Evolutionary conservation across 2,329 filamentous ascomycete genomes (phyloP).

Genomic region (Didymella segeticola): DNA sequence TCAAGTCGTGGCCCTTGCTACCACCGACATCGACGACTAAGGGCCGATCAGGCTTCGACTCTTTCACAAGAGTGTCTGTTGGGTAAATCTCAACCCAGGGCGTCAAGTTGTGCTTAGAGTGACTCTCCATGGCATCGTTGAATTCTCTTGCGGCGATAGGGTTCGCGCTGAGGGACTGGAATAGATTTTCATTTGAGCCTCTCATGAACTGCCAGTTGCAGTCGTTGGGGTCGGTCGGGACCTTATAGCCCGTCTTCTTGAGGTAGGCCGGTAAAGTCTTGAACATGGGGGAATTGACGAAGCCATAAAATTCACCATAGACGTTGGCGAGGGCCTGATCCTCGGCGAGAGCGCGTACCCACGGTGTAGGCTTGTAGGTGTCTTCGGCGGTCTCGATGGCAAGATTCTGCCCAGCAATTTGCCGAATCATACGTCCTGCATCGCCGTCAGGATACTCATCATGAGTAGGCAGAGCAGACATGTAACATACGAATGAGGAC

Average conservation of each 20-base stretch:
- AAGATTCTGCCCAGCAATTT: conserved; percentile 28
- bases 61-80: conserved; percentile 16
- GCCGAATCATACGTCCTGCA: conserved; percentile 20
- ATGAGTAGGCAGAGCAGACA: conserved; percentile 8
- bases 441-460: conserved; percentile 11
- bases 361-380: conserved; percentile 17
- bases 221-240: conserved; percentile 16
- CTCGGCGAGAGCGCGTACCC: conserved; percentile 16
- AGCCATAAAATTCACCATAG: conserved; percentile 19
- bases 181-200: conserved; percentile 17
- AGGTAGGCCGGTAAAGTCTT: conserved; percentile 19
- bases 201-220: conserved; percentile 21
- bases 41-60: conserved; percentile 10
- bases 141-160: conserved; percentile 16
- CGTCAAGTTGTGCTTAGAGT: conserved; percentile 17
- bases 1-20: conserved; percentile 50
- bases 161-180: conserved; percentile 16
- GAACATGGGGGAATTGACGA: conserved; percentile 20
- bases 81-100: conserved; percentile 24
- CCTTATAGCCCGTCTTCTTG: conserved; percentile 15
- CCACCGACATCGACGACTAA: conserved; percentile 55
- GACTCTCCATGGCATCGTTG: conserved; percentile 19
- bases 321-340: conserved; percentile 17
- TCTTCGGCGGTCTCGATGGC: conserved; percentile 30
- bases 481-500: conserved; percentile 19